These are phyloP conservation scores for Leccinum sublutescens DNA, from an alignment of 768 basidiomycete species.

Conservation along the genomic window DNA sequence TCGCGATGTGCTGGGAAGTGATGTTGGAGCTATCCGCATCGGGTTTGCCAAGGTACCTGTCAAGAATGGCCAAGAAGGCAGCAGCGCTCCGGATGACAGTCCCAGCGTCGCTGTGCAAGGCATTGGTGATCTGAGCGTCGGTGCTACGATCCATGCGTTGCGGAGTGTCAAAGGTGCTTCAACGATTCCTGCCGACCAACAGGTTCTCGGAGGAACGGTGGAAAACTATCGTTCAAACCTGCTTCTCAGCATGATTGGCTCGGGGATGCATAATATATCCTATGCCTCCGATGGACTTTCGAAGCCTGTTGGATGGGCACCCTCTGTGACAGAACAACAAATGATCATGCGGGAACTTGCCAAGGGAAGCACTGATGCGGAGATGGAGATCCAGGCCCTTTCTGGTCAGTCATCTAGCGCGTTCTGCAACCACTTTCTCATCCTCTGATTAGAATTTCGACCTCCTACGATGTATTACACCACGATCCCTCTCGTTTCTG, in stretches of 20 bases:
- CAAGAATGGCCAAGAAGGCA: slow-evolving; percentile 74
- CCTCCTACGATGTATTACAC: slow-evolving; percentile 96
- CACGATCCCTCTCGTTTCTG: slow-evolving; percentile 86
- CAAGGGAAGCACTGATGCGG: slow-evolving; percentile 71
- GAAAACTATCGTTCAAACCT: slow-evolving; percentile 96
- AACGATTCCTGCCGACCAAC: slow-evolving; percentile 89
- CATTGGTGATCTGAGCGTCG: slow-evolving; percentile 80
- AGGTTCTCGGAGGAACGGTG: slow-evolving; percentile 85
- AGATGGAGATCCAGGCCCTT: slow-evolving; percentile 80
- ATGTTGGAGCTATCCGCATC: slow-evolving; percentile 95
- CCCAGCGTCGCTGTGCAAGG: slow-evolving; percentile 72
- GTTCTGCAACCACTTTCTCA: slow-evolving; percentile 1
- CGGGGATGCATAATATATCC: slow-evolving; percentile 62
- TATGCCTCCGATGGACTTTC: slow-evolving; percentile 53
- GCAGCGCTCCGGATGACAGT: slow-evolving; percentile 58
- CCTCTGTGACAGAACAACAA: slow-evolving; percentile 89
- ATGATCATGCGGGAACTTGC: slow-evolving; percentile 95
- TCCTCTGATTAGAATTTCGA: slow-evolving; percentile 65
- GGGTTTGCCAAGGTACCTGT: slow-evolving; percentile 96
- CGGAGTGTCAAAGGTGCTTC: slow-evolving; percentile 89
- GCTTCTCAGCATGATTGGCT: slow-evolving; percentile 82
- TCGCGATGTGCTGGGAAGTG: slow-evolving; percentile 91
- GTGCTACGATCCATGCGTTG: slow-evolving; percentile 84
- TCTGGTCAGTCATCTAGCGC: slow-evolving; percentile 57
- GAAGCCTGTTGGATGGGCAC: slow-evolving; percentile 65